phyloP scores from a whole-genome alignment of 257 asterid species.

The Nicotiana tabacum region DNA sequence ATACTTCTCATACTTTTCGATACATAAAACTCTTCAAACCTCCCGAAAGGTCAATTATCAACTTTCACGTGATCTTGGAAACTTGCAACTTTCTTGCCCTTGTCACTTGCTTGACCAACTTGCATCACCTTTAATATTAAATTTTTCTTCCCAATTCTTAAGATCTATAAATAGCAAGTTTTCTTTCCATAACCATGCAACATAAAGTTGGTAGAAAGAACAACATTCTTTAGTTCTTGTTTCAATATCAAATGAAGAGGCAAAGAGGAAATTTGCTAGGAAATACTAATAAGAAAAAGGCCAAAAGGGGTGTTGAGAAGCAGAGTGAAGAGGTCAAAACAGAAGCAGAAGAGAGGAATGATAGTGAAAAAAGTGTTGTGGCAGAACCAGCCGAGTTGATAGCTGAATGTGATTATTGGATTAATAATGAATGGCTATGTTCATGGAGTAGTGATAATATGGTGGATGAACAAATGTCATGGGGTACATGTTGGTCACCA shows the following conservation, averaged over 20 bases:
- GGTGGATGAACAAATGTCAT: slow-evolving; percentile 45
- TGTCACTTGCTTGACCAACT: slow-evolving; percentile 4
- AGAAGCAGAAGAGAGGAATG: not conserved
- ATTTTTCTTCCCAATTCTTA: not conserved
- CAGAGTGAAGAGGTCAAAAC: slow-evolving; percentile 10
- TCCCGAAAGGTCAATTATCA: not conserved
- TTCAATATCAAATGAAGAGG: slow-evolving; percentile 19
- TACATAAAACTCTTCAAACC: not conserved
- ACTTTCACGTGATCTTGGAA: slow-evolving; percentile 8
- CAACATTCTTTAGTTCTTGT: not conserved
- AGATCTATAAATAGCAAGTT: not conserved
- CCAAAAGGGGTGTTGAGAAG: not conserved
- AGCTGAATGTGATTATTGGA: slow-evolving; percentile 10
- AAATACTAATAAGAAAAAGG: slow-evolving; percentile 8
- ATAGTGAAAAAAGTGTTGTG: slow-evolving; percentile 11
- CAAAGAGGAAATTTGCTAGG: slow-evolving; percentile 11
- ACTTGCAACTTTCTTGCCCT: not conserved
- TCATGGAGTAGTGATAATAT: slow-evolving; percentile 21
- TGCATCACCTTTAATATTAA: not conserved
- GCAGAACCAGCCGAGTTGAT: not conserved
- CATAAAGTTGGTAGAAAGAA: not conserved
- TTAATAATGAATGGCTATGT: slow-evolving; percentile 24
- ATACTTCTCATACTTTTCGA: not conserved
- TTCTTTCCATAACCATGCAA: not conserved
- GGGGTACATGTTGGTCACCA: slow-evolving; percentile 56